Percentiles rank a stretch among this genome's conserved stretches.
phyloP scores from a whole-genome alignment of 345 rosid species.

The Abelmoschus esculentus region DNA sequence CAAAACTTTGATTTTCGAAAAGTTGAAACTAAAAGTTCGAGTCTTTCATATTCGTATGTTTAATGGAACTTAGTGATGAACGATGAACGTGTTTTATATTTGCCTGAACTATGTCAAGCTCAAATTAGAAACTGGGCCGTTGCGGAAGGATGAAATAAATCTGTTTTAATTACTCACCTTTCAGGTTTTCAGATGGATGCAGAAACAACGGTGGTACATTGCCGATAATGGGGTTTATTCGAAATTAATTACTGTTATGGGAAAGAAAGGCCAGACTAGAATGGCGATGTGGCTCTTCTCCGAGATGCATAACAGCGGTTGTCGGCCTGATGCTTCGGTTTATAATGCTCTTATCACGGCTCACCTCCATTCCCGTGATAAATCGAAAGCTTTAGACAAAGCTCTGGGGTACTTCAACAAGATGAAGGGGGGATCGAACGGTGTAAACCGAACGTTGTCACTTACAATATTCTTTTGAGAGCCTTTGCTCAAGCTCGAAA shows the following conservation, averaged over 20 bases:
- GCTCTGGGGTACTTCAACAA: constrained; percentile 57
- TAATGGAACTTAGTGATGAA: not conserved
- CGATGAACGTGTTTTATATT: no score
- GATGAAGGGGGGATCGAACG: constrained; percentile 73
- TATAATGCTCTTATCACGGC: not conserved
- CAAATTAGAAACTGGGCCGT: no score
- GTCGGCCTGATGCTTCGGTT: constrained; percentile 72
- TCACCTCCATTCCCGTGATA: constrained; percentile 77
- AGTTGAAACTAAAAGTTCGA: no score
- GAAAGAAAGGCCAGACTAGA: constrained; percentile 33
- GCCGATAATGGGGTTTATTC: constrained; percentile 15
- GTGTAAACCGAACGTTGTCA: constrained; percentile 78
- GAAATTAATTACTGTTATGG: not conserved
- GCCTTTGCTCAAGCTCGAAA: constrained; percentile 80
- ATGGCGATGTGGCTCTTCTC: constrained; percentile 98
- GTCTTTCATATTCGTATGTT: no score
- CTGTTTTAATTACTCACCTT: not conserved
- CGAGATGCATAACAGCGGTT: constrained; percentile 93
- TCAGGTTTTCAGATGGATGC: constrained; percentile 99
- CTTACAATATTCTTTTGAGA: constrained; percentile 75
- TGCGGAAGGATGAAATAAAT: not conserved
- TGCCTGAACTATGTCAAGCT: no score
- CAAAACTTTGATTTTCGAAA: not conserved
- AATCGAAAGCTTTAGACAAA: constrained; percentile 72
- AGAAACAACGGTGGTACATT: constrained; percentile 84